A percentile compares a stretch with the other conserved stretches of the same genome.
These are phyloP conservation scores for Heliamphora exappendiculata DNA, from an alignment of 148 eudicot genomes.

Conservation along the genomic window DNA sequence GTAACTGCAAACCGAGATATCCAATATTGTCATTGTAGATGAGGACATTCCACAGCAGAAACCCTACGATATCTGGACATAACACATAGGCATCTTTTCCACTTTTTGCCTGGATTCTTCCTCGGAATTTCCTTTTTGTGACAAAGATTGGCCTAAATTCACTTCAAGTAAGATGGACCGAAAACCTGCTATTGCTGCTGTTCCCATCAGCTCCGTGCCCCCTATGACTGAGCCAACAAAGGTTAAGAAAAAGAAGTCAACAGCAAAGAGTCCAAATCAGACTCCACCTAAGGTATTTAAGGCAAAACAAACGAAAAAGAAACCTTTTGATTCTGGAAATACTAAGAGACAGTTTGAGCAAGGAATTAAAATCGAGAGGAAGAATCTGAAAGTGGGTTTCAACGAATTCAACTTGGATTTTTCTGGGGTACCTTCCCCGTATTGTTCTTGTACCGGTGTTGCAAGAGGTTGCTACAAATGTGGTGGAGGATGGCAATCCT, in stretches of 20 bases:
- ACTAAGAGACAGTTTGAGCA: slow-evolving; percentile 11
- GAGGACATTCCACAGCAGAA: slow-evolving; percentile 31
- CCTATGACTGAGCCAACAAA: slow-evolving; percentile 24
- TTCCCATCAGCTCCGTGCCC: slow-evolving; percentile 33
- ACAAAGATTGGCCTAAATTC: slow-evolving; percentile 22
- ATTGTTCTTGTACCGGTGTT: slow-evolving; percentile 63
- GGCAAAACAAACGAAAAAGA: slow-evolving; percentile 29
- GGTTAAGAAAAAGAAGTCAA: slow-evolving; percentile 31
- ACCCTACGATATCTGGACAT: slow-evolving; percentile 33
- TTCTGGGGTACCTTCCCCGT: slow-evolving; percentile 42
- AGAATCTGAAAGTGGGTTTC: slow-evolving; percentile 22
- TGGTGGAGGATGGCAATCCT: slow-evolving; percentile 75
- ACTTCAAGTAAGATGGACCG: slow-evolving; percentile 25
- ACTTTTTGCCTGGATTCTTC: slow-evolving; percentile 31
- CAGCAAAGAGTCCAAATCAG: slow-evolving; percentile 17
- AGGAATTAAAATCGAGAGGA: slow-evolving; percentile 32
- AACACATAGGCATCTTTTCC: slow-evolving; percentile 30
- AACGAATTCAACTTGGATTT: slow-evolving; percentile 33
- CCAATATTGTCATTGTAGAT: slow-evolving; percentile 10
- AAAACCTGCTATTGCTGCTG: slow-evolving; percentile 22
- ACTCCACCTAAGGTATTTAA: slow-evolving; percentile 18
- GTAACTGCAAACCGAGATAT: slow-evolving; percentile 3
- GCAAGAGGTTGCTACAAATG: slow-evolving; percentile 48
- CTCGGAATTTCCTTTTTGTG: slow-evolving; percentile 21
- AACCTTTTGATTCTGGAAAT: slow-evolving; percentile 28